Conservation (phyloP, 352 stramenopile genomes). For the Phytopythium ostracodes region DNA sequence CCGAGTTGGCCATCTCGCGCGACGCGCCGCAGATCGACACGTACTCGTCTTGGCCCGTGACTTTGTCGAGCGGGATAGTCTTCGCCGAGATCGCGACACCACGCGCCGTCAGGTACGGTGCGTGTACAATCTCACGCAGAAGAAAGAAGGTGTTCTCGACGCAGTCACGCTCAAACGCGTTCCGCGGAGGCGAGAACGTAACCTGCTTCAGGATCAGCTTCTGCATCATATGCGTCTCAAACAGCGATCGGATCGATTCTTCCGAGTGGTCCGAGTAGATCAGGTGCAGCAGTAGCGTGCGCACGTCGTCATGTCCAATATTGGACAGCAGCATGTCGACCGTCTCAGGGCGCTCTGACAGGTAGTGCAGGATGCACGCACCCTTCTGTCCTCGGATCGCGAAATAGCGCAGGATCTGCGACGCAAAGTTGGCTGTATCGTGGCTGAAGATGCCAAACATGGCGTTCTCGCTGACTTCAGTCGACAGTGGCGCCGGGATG, state of each 20-base stretch:
- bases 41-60: conserved; percentile 86
- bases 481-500: conserved; percentile 30
- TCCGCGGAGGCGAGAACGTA: conserved; percentile 65
- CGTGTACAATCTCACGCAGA: conserved; percentile 76
- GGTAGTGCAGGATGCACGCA: conserved; percentile 70
- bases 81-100: conserved; percentile 85
- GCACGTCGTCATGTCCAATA: conserved; percentile 79
- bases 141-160: conserved; percentile 82
- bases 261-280: conserved; percentile 86
- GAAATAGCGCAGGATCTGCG: conserved; percentile 80
- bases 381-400: conserved; percentile 74
- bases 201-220: conserved; percentile 78
- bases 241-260: conserved; percentile 62
- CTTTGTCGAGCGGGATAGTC: conserved; percentile 80
- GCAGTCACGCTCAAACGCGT: conserved; percentile 65
- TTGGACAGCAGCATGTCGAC: conserved; percentile 79
- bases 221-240: conserved; percentile 65
- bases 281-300: conserved; percentile 69
- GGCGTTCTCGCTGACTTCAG: conserved; percentile 34
- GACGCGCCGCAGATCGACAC: conserved; percentile 83
- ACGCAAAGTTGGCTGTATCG: conserved; percentile 76
- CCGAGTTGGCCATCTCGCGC: conserved; percentile 77
- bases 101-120: conserved; percentile 75
- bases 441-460: conserved; percentile 70
- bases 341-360: conserved; percentile 42